Evolutionary conservation across 148 eudicot species (phyloP), one percentile per base, ranked within the genome.

Genomic region (Arbutus unedo): DNA sequence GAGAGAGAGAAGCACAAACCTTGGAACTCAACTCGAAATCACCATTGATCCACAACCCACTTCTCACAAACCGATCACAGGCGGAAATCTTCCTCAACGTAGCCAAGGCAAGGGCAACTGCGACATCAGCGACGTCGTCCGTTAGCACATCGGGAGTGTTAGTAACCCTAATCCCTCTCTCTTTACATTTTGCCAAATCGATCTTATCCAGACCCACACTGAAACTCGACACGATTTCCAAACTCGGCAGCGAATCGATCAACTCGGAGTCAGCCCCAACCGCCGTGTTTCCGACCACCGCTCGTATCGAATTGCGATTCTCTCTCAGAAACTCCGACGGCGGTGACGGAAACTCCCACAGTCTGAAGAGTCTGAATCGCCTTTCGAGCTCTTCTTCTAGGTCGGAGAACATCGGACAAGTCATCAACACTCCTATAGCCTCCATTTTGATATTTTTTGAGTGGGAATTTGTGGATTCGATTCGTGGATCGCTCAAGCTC

Each of bases 141-240:
- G 92, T 89, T 5, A 92, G 87, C 57, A 88, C 91, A 81, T 88
- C 93, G 19, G 95, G 95, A 0, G 93, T 91, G 74, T 92, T 91
- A 3, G 93, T 89, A 74, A 94, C 95, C 89, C 87, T 90, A 81
- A 94, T 89, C 21, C 89, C 91, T 60, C 81, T 91, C 72, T 89
- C 89, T 66, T 64, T 80, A 25, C 96, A 93, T 84, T 83, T 88
- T 0, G 47, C 82, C 82, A 91, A 82, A 82, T 93, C 93, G 75
- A 93, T 89, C 83, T 88, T 85, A 53, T 93, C 97, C 76, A 92
- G 73, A 25, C 97, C 97, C 21, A 91, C 95, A 82, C 97, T 93
- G 87, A 82, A 88, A 76, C 78, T 87, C 4, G 97, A 80, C 19
- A 93, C 87, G 70, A 93, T 92, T 74, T 93, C 91, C 44, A 93